A percentile compares a stretch with the other conserved stretches of the same genome.
These are phyloP conservation scores for Suhomyces vadensis DNA, from an alignment of 805 yeast species.

Conservation along the genomic window DNA sequence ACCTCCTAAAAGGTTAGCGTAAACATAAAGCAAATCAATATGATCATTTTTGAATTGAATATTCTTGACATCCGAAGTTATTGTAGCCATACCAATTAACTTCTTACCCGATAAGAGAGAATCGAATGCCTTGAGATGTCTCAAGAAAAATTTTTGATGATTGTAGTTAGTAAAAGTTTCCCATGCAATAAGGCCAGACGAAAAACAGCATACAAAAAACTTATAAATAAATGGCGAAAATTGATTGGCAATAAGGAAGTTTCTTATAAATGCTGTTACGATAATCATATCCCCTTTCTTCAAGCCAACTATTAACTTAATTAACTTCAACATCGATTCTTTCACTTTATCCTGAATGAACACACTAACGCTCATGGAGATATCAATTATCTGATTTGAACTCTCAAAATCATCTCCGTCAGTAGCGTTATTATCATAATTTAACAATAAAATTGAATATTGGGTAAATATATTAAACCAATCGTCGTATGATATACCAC, in stretches of 20 bases:
- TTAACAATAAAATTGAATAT: conserved; percentile 67
- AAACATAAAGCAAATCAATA: conserved; percentile 74
- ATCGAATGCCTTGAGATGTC: conserved; percentile 90
- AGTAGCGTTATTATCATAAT: conserved; percentile 53
- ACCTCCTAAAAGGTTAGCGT: conserved; percentile 76
- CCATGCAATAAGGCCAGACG: conserved; percentile 59
- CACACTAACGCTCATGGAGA: conserved; percentile 76
- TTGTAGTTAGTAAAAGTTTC: conserved; percentile 71
- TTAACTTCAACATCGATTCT: conserved; percentile 60
- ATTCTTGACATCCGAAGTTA: conserved; percentile 53
- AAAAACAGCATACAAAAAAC: conserved; percentile 64
- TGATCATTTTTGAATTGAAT: conserved; percentile 40
- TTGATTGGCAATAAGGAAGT: conserved; percentile 65
- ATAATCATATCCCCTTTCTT: conserved; percentile 50
- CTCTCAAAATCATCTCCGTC: conserved; percentile 48
- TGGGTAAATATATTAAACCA: conserved; percentile 90
- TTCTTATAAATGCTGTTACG: conserved; percentile 60
- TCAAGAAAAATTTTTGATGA: conserved; percentile 84
- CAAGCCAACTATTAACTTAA: conserved; percentile 62
- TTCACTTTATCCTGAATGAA: conserved; percentile 66
- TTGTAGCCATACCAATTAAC: conserved; percentile 78
- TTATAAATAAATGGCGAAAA: conserved; percentile 70
- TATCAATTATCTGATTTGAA: conserved; percentile 55
- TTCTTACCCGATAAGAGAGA: conserved; percentile 53
- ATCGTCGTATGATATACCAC: conserved; percentile 72